Percentiles rank a stretch among this genome's conserved stretches.
Conservation (phyloP, 331 rosid species). For the Phaseolus coccineus region DNA sequence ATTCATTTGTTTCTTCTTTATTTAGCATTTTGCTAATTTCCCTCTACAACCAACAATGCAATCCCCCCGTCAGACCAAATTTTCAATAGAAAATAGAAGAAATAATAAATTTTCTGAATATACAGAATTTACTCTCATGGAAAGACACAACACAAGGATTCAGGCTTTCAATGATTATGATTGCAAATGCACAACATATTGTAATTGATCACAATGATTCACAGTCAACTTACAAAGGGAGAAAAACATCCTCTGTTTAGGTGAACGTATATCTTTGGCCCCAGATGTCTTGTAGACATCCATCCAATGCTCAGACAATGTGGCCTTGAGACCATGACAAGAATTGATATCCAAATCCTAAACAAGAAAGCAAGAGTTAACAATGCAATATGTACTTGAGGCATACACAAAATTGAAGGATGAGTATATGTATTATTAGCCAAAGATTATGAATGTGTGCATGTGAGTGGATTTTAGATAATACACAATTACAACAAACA, state of each 20-base stretch:
- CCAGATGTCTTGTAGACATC: constrained; percentile 75
- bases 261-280: constrained; percentile 65
- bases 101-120: constrained; percentile 15
- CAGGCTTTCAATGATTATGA: constrained; percentile 7
- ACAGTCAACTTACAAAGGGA: constrained; percentile 72
- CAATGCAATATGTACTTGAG: constrained; percentile 26
- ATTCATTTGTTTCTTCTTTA: not conserved
- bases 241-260: constrained; percentile 70
- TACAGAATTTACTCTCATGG: not conserved
- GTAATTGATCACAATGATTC: constrained; percentile 30
- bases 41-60: not conserved
- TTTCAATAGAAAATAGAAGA: not conserved
- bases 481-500: constrained; percentile 29
- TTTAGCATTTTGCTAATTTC: not conserved
- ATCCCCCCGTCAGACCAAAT: constrained; percentile 1
- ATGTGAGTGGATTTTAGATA: not conserved
- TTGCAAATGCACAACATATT: constrained; percentile 7
- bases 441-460: constrained; percentile 10
- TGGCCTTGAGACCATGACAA: constrained; percentile 59
- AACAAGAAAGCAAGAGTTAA: constrained; percentile 35
- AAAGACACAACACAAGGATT: not conserved
- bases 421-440: constrained; percentile 1
- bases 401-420: constrained; percentile 17
- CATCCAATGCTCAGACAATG: constrained; percentile 80
- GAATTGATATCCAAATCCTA: constrained; percentile 63